phyloP scores from a whole-genome alignment of 1,284 basidiomycete species.

The Mycosarcoma maydis region DNA sequence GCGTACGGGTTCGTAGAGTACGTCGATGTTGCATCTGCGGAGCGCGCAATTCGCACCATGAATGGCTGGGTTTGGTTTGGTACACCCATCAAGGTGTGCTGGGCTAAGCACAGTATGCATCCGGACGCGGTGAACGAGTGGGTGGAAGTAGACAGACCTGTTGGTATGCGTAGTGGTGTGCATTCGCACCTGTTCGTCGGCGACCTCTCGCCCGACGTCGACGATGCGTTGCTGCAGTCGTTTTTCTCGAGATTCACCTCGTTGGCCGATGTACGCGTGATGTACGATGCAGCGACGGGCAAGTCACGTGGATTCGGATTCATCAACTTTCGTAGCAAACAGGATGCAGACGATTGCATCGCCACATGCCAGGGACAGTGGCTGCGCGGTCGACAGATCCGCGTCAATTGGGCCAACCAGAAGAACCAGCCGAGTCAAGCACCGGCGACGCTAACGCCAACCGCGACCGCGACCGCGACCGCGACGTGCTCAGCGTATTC shows the following conservation, averaged over 20 bases:
- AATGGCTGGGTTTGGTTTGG: slow-evolving; percentile 98
- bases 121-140: slow-evolving; percentile 17
- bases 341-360: slow-evolving; percentile 97
- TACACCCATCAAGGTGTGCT: slow-evolving; percentile 70
- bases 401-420: slow-evolving; percentile 99
- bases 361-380: slow-evolving; percentile 99
- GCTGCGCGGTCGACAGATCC: slow-evolving; percentile 94
- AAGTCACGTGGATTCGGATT: slow-evolving; percentile 95
- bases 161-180: slow-evolving; percentile 74
- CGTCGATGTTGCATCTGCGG: slow-evolving; percentile 89
- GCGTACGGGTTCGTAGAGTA: slow-evolving; percentile 99
- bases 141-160: not conserved
- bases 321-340: slow-evolving; percentile 92
- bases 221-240: slow-evolving; percentile 93
- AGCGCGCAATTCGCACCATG: slow-evolving; percentile 93
- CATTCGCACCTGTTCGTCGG: slow-evolving; percentile 99
- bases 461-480: not conserved
- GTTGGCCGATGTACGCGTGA: slow-evolving; percentile 94
- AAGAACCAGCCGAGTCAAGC: slow-evolving; percentile 82
- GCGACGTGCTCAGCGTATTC: not conserved
- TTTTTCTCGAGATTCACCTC: slow-evolving; percentile 94
- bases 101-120: slow-evolving; percentile 56
- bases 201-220: slow-evolving; percentile 96
- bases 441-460: not conserved
- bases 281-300: slow-evolving; percentile 99